phyloP scores from a whole-genome alignment of 139 green algal genomes.

The Closterium sp. region DNA sequence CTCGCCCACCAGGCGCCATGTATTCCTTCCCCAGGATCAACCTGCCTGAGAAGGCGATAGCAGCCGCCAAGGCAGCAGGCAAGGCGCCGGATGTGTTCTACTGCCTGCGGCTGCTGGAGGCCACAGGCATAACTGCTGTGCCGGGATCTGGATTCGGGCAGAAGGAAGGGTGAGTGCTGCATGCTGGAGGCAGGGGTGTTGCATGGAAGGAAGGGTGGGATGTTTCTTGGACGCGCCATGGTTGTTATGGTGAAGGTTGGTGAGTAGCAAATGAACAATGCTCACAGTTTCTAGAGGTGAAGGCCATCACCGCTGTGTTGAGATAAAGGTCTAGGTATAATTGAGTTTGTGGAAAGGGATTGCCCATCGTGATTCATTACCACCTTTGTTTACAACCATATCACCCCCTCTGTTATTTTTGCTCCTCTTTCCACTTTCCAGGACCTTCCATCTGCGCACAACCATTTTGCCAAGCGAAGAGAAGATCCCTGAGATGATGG shows the following conservation, averaged over 20 bases:
- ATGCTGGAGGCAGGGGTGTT: not conserved
- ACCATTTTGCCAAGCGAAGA: slow-evolving; percentile 91
- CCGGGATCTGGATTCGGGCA: slow-evolving; percentile 86
- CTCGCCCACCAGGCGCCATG: slow-evolving; percentile 53
- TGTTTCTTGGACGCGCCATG: not conserved
- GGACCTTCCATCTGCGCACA: slow-evolving; percentile 92
- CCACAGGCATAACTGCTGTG: slow-evolving; percentile 88
- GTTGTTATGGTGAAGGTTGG: too few relatives aligned
- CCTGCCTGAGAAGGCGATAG: slow-evolving; percentile 68
- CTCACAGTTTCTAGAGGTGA: too few relatives aligned
- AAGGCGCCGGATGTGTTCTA: slow-evolving; percentile 92
- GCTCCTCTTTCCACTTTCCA: not conserved
- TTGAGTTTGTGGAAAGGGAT: too few relatives aligned
- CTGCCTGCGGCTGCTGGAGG: slow-evolving; percentile 81
- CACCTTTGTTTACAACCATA: not conserved
- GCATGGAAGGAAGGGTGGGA: too few relatives aligned
- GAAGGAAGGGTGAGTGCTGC: slow-evolving; percentile 42
- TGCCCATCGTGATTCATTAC: not conserved
- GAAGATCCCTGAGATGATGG: slow-evolving; percentile 60
- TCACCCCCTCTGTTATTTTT: too few relatives aligned
- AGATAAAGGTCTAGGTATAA: too few relatives aligned
- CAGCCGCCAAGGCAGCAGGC: slow-evolving; percentile 68
- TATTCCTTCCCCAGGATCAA: slow-evolving; percentile 59
- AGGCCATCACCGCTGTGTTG: too few relatives aligned
- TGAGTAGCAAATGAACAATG: too few relatives aligned